A percentile compares a stretch with the other conserved stretches of the same genome.
Evolutionary conservation across 2,329 filamentous ascomycete species (phyloP).

Genomic region (Didymella pomorum): DNA sequence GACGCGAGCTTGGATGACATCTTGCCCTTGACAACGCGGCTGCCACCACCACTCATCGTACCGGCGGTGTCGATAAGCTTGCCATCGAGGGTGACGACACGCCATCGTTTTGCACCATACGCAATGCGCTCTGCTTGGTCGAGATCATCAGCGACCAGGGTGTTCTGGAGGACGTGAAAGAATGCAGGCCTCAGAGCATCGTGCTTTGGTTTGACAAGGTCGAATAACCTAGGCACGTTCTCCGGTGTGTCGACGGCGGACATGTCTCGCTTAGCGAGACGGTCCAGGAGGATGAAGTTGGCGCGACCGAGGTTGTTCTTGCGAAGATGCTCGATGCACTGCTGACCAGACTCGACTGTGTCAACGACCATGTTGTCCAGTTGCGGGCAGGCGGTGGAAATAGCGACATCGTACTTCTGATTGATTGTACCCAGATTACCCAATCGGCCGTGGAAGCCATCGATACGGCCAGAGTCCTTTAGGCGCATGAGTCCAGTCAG

Average conservation of each 20-base stretch:
- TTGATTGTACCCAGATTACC: slow-evolving; percentile 96
- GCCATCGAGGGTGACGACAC: slow-evolving; percentile 93
- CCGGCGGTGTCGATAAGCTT: slow-evolving; percentile 97
- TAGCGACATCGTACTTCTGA: slow-evolving; percentile 93
- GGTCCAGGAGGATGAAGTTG: slow-evolving; percentile 96
- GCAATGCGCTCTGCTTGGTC: slow-evolving; percentile 97
- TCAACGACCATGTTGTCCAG: slow-evolving; percentile 98
- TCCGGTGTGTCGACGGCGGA: slow-evolving; percentile 87
- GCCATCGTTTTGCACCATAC: slow-evolving; percentile 91
- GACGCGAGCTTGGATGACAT: slow-evolving; percentile 97
- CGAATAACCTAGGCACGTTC: slow-evolving; percentile 89
- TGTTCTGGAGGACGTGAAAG: slow-evolving; percentile 94
- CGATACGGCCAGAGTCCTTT: slow-evolving; percentile 94
- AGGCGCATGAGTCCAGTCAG: slow-evolving; percentile 90
- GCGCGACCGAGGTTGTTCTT: slow-evolving; percentile 97
- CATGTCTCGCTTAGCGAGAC: slow-evolving; percentile 79
- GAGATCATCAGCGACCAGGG: slow-evolving; percentile 88
- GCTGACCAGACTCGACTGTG: slow-evolving; percentile 92
- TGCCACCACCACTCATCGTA: slow-evolving; percentile 98
- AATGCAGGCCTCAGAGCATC: slow-evolving; percentile 89
- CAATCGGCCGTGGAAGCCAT: slow-evolving; percentile 94
- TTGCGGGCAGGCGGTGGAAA: slow-evolving; percentile 91
- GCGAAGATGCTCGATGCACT: slow-evolving; percentile 95
- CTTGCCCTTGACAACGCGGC: slow-evolving; percentile 84
- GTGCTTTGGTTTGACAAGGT: slow-evolving; percentile 88